phyloP scores from a whole-genome alignment of 2,329 filamentous ascomycete species.

The Tolypocladium tundrense region DNA sequence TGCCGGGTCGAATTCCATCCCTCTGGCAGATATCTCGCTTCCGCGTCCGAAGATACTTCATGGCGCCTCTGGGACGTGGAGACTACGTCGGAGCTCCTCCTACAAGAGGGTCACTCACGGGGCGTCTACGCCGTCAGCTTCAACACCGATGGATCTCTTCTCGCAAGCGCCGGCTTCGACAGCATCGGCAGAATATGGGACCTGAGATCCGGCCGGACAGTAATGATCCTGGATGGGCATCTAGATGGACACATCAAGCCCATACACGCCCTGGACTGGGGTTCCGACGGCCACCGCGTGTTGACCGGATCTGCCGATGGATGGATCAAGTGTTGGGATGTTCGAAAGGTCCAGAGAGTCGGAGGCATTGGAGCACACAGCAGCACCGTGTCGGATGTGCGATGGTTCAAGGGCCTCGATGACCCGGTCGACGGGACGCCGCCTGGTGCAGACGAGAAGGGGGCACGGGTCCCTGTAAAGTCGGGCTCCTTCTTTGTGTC shows the following conservation, averaged over 20 bases:
- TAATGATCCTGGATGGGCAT: conserved; percentile 90
- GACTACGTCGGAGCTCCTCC: conserved; percentile 69
- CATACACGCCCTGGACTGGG: conserved; percentile 90
- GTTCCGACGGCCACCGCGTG: conserved; percentile 80
- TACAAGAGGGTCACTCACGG: conserved; percentile 90
- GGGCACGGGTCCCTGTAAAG: conserved; percentile 64
- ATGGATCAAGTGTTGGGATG: conserved; percentile 97
- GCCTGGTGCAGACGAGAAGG: conserved; percentile 53
- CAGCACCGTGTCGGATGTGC: conserved; percentile 82
- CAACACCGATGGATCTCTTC: conserved; percentile 79
- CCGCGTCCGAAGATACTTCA: conserved; percentile 89
- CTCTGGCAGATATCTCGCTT: conserved; percentile 79
- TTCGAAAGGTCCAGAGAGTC: conserved; percentile 74
- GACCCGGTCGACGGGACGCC: conserved; percentile 54
- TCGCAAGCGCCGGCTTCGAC: conserved; percentile 88
- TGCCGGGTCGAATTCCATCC: conserved; percentile 93
- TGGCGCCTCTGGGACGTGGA: conserved; percentile 95
- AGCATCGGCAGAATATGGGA: conserved; percentile 96
- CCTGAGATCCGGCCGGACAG: conserved; percentile 78
- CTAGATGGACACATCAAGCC: conserved; percentile 75
- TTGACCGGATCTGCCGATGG: conserved; percentile 89
- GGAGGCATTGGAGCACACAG: conserved; percentile 86
- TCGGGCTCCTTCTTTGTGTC: conserved; percentile 86
- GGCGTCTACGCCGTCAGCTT: conserved; percentile 88
- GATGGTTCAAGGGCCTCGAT: conserved; percentile 87